Conservation (phyloP, 164 flowering plant genomes). For the Tetrastigma voinierianum region DNA sequence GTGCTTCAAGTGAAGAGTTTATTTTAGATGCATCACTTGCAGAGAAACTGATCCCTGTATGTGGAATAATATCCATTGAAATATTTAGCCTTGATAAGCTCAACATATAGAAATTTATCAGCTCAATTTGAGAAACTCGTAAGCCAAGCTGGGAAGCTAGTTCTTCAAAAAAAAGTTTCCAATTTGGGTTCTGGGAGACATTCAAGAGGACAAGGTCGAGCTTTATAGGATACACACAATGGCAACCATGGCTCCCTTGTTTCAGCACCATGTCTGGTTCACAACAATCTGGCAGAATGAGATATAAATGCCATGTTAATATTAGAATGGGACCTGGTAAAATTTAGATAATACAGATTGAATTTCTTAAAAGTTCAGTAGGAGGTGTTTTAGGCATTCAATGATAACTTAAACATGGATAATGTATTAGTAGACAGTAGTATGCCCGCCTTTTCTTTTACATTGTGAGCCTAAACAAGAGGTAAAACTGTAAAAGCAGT, state of each 20-base stretch:
- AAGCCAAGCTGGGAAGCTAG: constrained; percentile 74
- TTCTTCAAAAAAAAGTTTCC: constrained; percentile 69
- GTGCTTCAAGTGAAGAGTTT: constrained; percentile 66
- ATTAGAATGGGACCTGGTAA: not conserved
- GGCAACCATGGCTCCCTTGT: constrained; percentile 68
- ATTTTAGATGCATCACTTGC: constrained; percentile 52
- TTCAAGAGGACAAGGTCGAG: constrained; percentile 79
- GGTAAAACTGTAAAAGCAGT: not conserved
- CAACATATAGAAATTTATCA: constrained; percentile 74
- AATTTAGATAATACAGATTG: too few species aligned
- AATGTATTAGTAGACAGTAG: too few species aligned
- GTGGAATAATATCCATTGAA: constrained; percentile 89
- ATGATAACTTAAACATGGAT: too few species aligned
- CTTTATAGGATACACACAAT: constrained; percentile 91
- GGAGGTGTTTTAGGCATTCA: too few species aligned
- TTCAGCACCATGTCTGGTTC: constrained; percentile 65
- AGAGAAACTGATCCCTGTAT: constrained; percentile 76
- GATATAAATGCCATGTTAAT: constrained; percentile 12
- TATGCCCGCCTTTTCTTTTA: not conserved
- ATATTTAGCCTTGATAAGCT: constrained; percentile 67
- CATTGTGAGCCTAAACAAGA: not conserved
- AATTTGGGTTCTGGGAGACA: constrained; percentile 72
- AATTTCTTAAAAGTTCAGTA: not conserved
- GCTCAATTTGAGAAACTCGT: constrained; percentile 68
- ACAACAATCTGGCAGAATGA: constrained; percentile 67